phyloP scores from a whole-genome alignment of 768 basidiomycete genomes.

The Psilocybe cubensis region DNA sequence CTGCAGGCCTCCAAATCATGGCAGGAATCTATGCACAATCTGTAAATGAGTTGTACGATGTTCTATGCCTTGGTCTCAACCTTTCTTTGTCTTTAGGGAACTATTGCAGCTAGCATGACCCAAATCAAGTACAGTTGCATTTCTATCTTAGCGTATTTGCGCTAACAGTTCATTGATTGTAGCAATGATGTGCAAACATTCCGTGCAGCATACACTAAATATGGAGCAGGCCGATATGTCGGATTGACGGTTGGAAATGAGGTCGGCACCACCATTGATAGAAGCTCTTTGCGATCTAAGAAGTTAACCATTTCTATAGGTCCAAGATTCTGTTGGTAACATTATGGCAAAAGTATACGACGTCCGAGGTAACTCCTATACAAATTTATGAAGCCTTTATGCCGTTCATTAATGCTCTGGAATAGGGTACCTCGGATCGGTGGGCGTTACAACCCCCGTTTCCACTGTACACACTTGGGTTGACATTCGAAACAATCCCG shows the following conservation, averaged over 20 bases:
- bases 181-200: slow-evolving; percentile 2
- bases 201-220: not conserved
- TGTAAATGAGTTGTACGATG: slow-evolving; percentile 18
- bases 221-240: not conserved
- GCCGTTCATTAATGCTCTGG: not conserved
- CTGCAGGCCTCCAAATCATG: slow-evolving; percentile 34
- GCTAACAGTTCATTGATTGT: not conserved
- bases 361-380: slow-evolving; percentile 32
- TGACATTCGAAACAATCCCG: slow-evolving; percentile 33
- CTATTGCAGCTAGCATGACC: slow-evolving; percentile 27
- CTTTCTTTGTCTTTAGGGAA: slow-evolving; percentile 25
- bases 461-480: slow-evolving; percentile 46
- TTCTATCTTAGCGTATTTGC: not conserved
- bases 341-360: slow-evolving; percentile 42
- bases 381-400: not conserved
- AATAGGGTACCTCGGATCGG: slow-evolving; percentile 36
- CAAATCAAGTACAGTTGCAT: slow-evolving; percentile 29
- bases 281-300: too few relatives aligned
- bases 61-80: not conserved
- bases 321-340: slow-evolving; percentile 31
- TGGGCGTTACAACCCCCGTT: slow-evolving; percentile 38
- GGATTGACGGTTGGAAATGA: slow-evolving; percentile 30
- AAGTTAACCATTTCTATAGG: slow-evolving; percentile 2
- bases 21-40: slow-evolving; percentile 37
- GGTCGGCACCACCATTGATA: slow-evolving; percentile 14